Base-by-base conservation (phyloP, 1,284 basidiomycete genomes). In the Flammula alnicola region DNA sequence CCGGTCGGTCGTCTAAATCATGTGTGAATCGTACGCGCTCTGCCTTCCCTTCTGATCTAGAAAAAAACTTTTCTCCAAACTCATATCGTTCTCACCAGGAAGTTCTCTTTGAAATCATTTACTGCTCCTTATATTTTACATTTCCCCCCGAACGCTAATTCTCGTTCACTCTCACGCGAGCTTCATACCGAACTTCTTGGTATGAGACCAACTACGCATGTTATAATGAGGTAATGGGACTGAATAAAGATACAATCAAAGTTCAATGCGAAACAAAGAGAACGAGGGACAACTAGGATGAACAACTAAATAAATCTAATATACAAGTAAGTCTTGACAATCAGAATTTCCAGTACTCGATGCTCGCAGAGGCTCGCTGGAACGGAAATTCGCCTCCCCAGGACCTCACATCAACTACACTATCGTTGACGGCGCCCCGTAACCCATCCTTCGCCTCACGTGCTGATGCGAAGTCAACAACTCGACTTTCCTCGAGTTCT, bases 351-450 rank as follows among this genome's bases (percentile, higher is more conserved):
- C 85, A 87, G 51, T 72, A 76, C 47, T 81, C 74, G 32, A 86
- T 62, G 53, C 79, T 84, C 22, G 69, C 68, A 17, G 72, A 63
- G 1, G 81, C 83, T 39, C 80, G 74, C 59, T 87, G 86, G 56
- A 87, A 91, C 5, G 86, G 83, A 62, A 86, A 86, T 59, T 86
- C 84, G 16, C 83, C 83, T 31, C 77, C 79, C 86, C 85, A 87
- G 26, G 64, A 62, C 43, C 72, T 70, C 11, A 81, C 79, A 23
- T 85, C 83, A 32, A 60, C 62, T 54, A 66, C 64, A 59, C 80
- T 81, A 47, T 79, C 77, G 41, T 71, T 67, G 51, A 91, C 63
- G 5, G 75, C 75, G 8, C 51, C 58, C 51, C 76, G 75, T 33
- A 90, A 64, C 38, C 78, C 77, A 11, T 66, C 62, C 37, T 83